These are phyloP conservation scores for Hypoxylon sp. DNA, from an alignment of 2,329 filamentous ascomycete species.

Conservation along the genomic window DNA sequence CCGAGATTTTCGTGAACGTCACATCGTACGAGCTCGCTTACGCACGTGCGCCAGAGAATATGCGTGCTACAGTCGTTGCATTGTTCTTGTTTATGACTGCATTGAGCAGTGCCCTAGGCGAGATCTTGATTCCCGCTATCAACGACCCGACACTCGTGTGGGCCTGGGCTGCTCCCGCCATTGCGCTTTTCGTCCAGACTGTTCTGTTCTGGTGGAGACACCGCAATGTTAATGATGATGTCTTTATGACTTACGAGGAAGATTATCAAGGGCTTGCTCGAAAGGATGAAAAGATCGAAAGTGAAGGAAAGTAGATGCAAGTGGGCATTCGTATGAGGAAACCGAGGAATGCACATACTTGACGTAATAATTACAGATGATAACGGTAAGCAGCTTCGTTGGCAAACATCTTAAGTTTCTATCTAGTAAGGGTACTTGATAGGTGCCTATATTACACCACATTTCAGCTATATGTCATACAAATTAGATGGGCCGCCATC, in stretches of 20 bases:
- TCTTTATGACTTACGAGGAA: constrained; percentile 58
- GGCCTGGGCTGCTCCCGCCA: constrained; percentile 57
- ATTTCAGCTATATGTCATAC: too few relatives aligned
- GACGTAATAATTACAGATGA: neutral
- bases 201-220: constrained; percentile 65
- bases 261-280: constrained; percentile 42
- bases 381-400: neutral
- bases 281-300: constrained; percentile 36
- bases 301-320: constrained; percentile 16
- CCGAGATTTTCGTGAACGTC: constrained; percentile 73
- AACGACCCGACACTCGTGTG: constrained; percentile 62
- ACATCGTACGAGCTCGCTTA: constrained; percentile 78
- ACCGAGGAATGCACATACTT: neutral
- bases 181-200: constrained; percentile 64
- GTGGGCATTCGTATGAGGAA: neutral
- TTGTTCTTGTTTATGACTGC: constrained; percentile 72
- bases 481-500: neutral
- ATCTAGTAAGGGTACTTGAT: neutral
- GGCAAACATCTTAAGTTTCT: neutral
- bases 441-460: neutral
- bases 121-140: constrained; percentile 61
- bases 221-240: constrained; percentile 63
- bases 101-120: constrained; percentile 66
- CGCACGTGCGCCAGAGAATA: constrained; percentile 76
- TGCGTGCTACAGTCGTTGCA: constrained; percentile 72